Evolutionary conservation across 331 rosid species (phyloP).

Genomic region (Erythrophleum ivorense): DNA sequence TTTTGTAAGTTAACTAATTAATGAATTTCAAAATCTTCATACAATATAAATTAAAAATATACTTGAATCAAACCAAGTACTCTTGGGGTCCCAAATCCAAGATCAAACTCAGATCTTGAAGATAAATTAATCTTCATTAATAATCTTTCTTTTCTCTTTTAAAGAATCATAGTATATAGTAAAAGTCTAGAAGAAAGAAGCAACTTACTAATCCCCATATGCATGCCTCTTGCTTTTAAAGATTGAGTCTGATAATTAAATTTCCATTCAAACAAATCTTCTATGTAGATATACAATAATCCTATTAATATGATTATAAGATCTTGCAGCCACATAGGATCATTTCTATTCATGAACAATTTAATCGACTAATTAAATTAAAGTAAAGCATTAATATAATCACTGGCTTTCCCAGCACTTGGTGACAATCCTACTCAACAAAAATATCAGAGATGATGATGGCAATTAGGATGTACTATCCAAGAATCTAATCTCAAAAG

Average conservation of each 20-base stretch:
- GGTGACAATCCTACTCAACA: constrained; percentile 48
- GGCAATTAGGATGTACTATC: neutral
- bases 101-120: neutral
- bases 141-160: neutral
- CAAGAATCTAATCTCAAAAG: neutral
- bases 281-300: constrained; percentile 27
- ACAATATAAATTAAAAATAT: neutral
- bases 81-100: neutral
- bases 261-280: constrained; percentile 48
- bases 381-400: neutral
- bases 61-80: neutral
- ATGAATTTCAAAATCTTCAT: neutral
- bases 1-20: neutral
- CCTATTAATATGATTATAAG: constrained; percentile 30
- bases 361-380: constrained; percentile 27
- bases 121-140: constrained; percentile 1
- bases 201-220: constrained; percentile 37
- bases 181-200: neutral
- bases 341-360: constrained; percentile 15
- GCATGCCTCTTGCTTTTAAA: constrained; percentile 20
- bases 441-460: constrained; percentile 37
- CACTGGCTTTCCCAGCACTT: constrained; percentile 33
- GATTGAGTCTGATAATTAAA: constrained; percentile 4
- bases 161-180: neutral
- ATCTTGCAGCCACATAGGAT: constrained; percentile 12